Base-by-base conservation (phyloP, 1,139 yeast genomes). In the Pichia sp. region DNA sequence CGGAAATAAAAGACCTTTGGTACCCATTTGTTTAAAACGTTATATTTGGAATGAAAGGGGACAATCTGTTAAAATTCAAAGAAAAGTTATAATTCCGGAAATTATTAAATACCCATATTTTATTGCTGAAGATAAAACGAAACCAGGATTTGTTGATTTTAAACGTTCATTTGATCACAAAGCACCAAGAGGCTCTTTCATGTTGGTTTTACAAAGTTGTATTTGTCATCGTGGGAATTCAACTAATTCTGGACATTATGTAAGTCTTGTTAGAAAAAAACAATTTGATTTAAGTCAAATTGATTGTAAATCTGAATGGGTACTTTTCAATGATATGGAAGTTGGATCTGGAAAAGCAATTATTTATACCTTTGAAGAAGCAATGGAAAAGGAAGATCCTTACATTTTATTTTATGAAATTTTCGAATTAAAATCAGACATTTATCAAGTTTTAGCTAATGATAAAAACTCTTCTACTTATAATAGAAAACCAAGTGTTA, bases 11-110 rank as follows among this genome's bases (percentile, higher is more conserved):
- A 67, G 89, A 42, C 95, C 95, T 2, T 74, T 85, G 5, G 67
- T 85, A 26, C 92, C 90, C 0, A 79, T 85, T 35, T 82, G 90
- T 58, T 66, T 85, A 40, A 85, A 85, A 56, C 70, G 90, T 38
- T 84, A 83, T 56, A 68, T 75, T 3, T 80, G 78, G 68, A 67
- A 74, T 29, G 66, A 67, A 5, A 59, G 65, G 3, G 76, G 68
- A 9, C 62, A 63, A 31, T 76, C 86, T 4, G 67, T 66, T 30
- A 71, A 86, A 43, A 81, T 83, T 49, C 68, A 67, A 41, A 70
- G 78, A 35, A 70, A 76, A 47, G 82, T 84, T 24, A 63, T 76
- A 9, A 78, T 84, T 7, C 94, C 95, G 0, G 83, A 85, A 22
- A 68, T 80, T 2, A 84, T 85, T 20, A 70, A 74, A 45, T 67